Evolutionary conservation across 345 rosid genomes (phyloP).

Genomic region (Lenwebbia sp.): DNA sequence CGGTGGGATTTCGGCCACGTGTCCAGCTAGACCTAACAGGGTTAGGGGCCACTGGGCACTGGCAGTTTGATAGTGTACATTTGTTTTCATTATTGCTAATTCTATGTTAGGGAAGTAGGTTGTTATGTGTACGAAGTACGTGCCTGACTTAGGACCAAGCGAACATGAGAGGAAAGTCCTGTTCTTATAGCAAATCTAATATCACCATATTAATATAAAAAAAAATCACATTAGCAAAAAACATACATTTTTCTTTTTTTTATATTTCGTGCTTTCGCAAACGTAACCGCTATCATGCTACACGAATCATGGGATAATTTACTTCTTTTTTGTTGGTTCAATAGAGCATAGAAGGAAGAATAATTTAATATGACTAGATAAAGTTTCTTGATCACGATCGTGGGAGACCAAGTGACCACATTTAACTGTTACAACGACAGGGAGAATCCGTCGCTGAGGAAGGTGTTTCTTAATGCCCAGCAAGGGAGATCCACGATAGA

Average conservation of each 20-base stretch:
- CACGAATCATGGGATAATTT: not conserved
- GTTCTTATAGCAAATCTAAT: not conserved
- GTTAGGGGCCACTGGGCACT: slow-evolving; percentile 12
- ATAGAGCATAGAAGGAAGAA: not conserved
- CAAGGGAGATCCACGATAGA: not conserved
- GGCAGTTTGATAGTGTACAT: not conserved
- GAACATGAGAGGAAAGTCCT: not conserved
- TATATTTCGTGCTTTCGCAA: not conserved
- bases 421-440: not conserved
- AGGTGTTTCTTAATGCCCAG: not conserved
- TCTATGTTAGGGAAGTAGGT: not conserved
- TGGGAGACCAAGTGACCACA: not conserved
- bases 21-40: slow-evolving; percentile 19
- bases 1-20: slow-evolving; percentile 21
- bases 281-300: not conserved
- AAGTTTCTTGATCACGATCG: not conserved
- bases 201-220: not conserved
- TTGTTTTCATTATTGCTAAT: not conserved
- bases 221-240: not conserved
- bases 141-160: not conserved
- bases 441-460: not conserved
- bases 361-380: not conserved
- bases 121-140: not conserved
- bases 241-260: not conserved
- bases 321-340: not conserved